These are phyloP conservation scores for Macaranga tanarius DNA, from an alignment of 441 rosid species.

Conservation along the genomic window DNA sequence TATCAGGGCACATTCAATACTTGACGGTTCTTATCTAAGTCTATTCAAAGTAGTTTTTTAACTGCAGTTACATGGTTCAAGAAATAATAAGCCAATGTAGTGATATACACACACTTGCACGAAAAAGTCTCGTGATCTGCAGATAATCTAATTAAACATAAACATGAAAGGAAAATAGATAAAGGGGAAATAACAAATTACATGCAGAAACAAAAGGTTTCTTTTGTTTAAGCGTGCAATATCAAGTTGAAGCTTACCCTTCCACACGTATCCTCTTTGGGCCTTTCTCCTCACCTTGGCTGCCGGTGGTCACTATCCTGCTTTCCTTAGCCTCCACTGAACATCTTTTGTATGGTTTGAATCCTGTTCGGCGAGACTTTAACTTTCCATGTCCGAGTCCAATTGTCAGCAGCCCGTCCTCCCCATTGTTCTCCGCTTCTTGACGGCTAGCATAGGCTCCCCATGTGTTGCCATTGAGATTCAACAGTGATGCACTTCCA, in stretches of 20 bases:
- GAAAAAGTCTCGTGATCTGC: constrained; percentile 44
- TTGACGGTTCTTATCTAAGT: constrained; percentile 32
- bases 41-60: constrained; percentile 24
- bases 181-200: constrained; percentile 22
- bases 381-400: constrained; percentile 60
- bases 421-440: constrained; percentile 44
- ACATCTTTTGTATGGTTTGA: constrained; percentile 95
- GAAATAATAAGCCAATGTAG: constrained; percentile 26
- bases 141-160: constrained; percentile 25
- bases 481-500: constrained; percentile 37
- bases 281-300: constrained; percentile 65
- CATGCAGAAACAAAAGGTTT: constrained; percentile 39
- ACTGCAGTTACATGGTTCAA: constrained; percentile 23
- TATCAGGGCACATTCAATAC: constrained; percentile 24
- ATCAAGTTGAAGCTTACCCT: constrained; percentile 48
- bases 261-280: constrained; percentile 84
- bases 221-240: constrained; percentile 38
- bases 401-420: constrained; percentile 47
- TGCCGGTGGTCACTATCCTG: constrained; percentile 37
- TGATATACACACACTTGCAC: constrained; percentile 44
- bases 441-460: constrained; percentile 30
- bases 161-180: constrained; percentile 31
- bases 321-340: constrained; percentile 76
- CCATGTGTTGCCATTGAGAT: constrained; percentile 47
- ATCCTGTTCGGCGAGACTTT: constrained; percentile 68